These are phyloP conservation scores for Suillus luteus DNA, from an alignment of 768 basidiomycete species.

Conservation along the genomic window DNA sequence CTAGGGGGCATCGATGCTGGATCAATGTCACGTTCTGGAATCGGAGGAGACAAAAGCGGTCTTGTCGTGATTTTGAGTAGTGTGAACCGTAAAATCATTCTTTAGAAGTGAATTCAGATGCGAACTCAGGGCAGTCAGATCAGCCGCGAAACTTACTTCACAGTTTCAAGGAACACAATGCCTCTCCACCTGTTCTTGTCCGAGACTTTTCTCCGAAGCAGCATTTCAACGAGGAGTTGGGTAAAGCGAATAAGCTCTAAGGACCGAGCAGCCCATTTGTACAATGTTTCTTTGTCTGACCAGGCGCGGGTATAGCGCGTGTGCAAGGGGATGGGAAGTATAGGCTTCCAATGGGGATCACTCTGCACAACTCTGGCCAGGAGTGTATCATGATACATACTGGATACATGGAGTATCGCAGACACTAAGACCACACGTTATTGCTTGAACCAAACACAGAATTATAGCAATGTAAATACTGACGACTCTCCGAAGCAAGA, in stretches of 20 bases:
- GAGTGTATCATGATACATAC: slow-evolving; percentile 95
- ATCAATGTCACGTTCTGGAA: slow-evolving; percentile 89
- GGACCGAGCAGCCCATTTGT: slow-evolving; percentile 77
- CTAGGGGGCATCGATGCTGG: slow-evolving; percentile 62
- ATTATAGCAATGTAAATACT: slow-evolving; percentile 41
- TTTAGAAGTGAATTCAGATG: slow-evolving; percentile 34
- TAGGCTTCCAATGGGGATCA: slow-evolving; percentile 70
- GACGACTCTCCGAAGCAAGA: slow-evolving; percentile 90
- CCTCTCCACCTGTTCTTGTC: slow-evolving; percentile 70
- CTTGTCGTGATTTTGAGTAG: slow-evolving; percentile 75
- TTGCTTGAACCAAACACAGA: slow-evolving; percentile 22
- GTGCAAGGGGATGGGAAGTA: slow-evolving; percentile 77
- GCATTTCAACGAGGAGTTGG: slow-evolving; percentile 91
- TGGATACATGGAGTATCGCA: slow-evolving; percentile 81
- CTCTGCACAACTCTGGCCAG: slow-evolving; percentile 64
- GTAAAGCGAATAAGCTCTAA: slow-evolving; percentile 79
- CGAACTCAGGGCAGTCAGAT: background rate
- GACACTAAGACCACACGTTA: slow-evolving; percentile 59
- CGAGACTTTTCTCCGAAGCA: slow-evolving; percentile 69
- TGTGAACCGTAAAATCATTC: slow-evolving; percentile 72
- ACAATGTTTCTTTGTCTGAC: slow-evolving; percentile 65
- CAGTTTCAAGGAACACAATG: slow-evolving; percentile 72
- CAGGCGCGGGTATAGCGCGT: slow-evolving; percentile 90
- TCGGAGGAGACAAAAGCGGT: slow-evolving; percentile 73
- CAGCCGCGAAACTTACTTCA: slow-evolving; percentile 67